These are phyloP conservation scores for Closterium sp. DNA, from an alignment of 139 green algal genomes.

Conservation along the genomic window DNA sequence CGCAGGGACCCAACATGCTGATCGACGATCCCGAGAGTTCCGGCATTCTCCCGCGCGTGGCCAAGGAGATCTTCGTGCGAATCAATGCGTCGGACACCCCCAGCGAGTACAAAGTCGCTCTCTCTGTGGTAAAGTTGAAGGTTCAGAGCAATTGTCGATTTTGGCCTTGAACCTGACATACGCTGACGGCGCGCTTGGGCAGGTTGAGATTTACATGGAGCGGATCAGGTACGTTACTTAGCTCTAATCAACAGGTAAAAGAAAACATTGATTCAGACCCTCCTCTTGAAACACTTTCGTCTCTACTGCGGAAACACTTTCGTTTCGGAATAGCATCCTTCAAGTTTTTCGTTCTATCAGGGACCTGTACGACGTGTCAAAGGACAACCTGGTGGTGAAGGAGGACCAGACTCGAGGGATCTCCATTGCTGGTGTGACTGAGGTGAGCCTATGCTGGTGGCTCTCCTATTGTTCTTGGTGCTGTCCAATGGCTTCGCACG, in stretches of 20 bases:
- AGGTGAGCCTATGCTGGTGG: conserved; percentile 6
- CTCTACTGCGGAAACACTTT: background rate
- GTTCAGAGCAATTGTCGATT: background rate
- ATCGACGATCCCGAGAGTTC: background rate
- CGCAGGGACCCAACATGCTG: background rate
- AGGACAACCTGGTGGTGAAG: conserved; percentile 46
- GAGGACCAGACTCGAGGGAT: conserved; percentile 26
- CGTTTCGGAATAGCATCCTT: background rate
- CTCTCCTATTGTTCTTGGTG: background rate
- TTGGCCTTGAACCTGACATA: background rate
- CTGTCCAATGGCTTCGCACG: background rate
- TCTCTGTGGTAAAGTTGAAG: background rate
- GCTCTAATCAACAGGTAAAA: background rate
- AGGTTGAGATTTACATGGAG: conserved; percentile 48
- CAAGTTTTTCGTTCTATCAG: background rate
- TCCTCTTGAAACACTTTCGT: background rate
- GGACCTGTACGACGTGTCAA: conserved; percentile 46
- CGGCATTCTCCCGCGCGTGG: background rate
- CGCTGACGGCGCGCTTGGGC: background rate
- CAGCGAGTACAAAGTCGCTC: background rate
- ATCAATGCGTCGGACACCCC: background rate
- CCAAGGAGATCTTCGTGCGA: background rate
- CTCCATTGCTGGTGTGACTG: conserved; percentile 36
- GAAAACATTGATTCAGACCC: background rate
- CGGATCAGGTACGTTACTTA: conserved; percentile 21